Percentiles rank a stretch among this genome's conserved stretches.
Conservation (phyloP, 2,329 filamentous ascomycete genomes). For the Microdochium trichocladiopsis region DNA sequence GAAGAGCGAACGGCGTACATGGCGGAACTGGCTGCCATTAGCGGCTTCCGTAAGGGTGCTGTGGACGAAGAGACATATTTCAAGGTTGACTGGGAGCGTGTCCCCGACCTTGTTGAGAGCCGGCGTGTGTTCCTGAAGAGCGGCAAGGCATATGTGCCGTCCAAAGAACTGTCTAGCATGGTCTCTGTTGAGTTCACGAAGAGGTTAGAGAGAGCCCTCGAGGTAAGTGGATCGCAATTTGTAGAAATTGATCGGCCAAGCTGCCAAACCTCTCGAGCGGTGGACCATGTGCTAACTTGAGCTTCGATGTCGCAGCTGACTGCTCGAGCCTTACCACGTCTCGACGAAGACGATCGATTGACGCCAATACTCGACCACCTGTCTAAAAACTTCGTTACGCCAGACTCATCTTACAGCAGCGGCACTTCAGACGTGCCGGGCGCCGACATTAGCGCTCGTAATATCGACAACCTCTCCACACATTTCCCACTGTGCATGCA, state of each 20-base stretch:
- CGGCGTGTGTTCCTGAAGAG: constrained; percentile 68
- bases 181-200: constrained; percentile 80
- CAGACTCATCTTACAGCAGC: constrained; percentile 73
- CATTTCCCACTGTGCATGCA: constrained; percentile 94
- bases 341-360: constrained; percentile 94
- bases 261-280: too few species aligned
- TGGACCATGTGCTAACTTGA: too few species aligned
- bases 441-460: constrained; percentile 68
- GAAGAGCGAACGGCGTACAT: constrained; percentile 66
- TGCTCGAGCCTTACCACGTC: constrained; percentile 78
- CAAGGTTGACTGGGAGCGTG: constrained; percentile 92
- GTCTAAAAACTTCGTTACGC: constrained; percentile 93
- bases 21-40: constrained; percentile 50
- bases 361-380: constrained; percentile 63
- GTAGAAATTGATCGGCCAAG: too few species aligned
- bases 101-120: constrained; percentile 81
- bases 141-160: constrained; percentile 88
- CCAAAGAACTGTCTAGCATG: constrained; percentile 80
- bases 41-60: constrained; percentile 25
- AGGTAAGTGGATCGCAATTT: too few species aligned
- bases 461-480: constrained; percentile 70
- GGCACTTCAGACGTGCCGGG: constrained; percentile 59
- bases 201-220: constrained; percentile 72
- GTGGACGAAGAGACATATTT: constrained; percentile 83
- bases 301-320: constrained; percentile 65